phyloP scores from a whole-genome alignment of 73 alveolate genomes.

The Tetrahymena elliotti region DNA sequence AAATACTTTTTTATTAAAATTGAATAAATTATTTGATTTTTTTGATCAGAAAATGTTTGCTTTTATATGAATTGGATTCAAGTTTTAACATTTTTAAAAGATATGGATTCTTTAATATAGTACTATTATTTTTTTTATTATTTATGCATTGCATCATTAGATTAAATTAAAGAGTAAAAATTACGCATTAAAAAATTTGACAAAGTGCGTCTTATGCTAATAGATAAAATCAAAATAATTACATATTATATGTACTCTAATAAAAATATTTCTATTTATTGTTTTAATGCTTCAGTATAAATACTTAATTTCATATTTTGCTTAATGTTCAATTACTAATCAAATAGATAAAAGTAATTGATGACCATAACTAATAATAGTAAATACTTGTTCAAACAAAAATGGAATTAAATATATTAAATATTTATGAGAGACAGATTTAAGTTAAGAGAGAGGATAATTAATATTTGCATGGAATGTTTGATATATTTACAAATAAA shows the following conservation, averaged over 20 bases:
- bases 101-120: not conserved
- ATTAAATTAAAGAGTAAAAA: not conserved
- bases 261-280: too few relatives aligned
- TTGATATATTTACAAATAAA: too few relatives aligned
- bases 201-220: not conserved
- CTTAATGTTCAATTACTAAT: not conserved
- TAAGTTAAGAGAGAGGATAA: not conserved
- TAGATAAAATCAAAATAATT: not conserved
- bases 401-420: too few relatives aligned
- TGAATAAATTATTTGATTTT: too few relatives aligned
- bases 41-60: not conserved
- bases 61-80: not conserved
- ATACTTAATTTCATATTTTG: not conserved
- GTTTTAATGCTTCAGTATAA: too few relatives aligned
- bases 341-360: not conserved
- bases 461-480: not conserved
- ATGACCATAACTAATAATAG: too few relatives aligned
- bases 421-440: not conserved
- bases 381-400: too few relatives aligned
- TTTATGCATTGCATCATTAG: not conserved
- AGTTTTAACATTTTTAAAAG: too few relatives aligned
- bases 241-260: not conserved
- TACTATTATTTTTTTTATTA: not conserved
- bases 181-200: not conserved
- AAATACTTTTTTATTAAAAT: not conserved